Conservation (phyloP, 2,329 filamentous ascomycete genomes). For the Colletotrichum cordylinicola region DNA sequence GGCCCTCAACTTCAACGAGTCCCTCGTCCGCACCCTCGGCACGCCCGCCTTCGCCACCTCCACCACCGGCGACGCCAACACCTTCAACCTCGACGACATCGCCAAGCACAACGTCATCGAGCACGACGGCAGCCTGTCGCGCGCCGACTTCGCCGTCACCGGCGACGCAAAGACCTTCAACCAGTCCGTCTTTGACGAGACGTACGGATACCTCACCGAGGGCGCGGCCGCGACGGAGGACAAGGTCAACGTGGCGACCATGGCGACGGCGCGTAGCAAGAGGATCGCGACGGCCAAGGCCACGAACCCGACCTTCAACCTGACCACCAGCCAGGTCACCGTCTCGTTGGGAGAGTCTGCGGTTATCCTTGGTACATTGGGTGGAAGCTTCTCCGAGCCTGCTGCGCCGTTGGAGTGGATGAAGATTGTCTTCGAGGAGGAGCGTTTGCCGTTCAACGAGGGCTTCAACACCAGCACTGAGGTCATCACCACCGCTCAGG, state of each 20-base stretch:
- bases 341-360: conserved; percentile 24
- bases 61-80: conserved; percentile 21
- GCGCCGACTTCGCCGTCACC: conserved; percentile 31
- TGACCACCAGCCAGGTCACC: conserved; percentile 25
- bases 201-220: conserved; percentile 10
- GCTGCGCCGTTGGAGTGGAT: conserved; percentile 14
- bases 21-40: conserved; percentile 29
- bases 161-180: conserved; percentile 36
- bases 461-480: neutral
- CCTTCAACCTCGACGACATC: conserved; percentile 25
- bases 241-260: conserved; percentile 28
- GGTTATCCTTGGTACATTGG: conserved; percentile 24
- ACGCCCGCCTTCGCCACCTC: conserved; percentile 37
- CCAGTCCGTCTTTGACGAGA: conserved; percentile 28
- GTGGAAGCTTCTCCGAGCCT: conserved; percentile 14
- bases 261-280: conserved; percentile 31
- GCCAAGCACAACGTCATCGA: conserved; percentile 32
- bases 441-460: conserved; percentile 16
- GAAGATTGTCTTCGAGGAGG: conserved; percentile 10
- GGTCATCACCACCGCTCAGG: conserved; percentile 1
- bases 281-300: conserved; percentile 28
- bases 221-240: conserved; percentile 21
- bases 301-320: conserved; percentile 8
- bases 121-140: conserved; percentile 35
- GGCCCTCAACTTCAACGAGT: conserved; percentile 24